Base-by-base conservation (phyloP, 352 stramenopile species). In the Thraustotheca clavata region DNA sequence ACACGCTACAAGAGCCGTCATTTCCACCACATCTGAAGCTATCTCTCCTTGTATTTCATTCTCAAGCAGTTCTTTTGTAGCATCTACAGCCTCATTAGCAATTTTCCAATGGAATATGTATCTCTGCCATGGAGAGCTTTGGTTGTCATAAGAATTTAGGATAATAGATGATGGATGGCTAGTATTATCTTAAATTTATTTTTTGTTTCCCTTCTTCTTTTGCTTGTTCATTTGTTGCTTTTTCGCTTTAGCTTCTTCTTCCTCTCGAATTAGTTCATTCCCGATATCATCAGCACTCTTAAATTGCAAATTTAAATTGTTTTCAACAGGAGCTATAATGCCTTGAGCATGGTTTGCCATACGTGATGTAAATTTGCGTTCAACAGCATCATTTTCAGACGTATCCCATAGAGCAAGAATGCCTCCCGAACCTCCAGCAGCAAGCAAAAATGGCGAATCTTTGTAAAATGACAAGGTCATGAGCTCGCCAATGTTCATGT, bases 401-500 rank as follows among this genome's bases (percentile, higher is more conserved):
- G 84, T 92, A 49, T 97, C 89, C 89, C 89, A 97, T 9, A 97
- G 72, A 33, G 88, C 89, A 20, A 97, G 65, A 27, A 87, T 75
- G 60, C 89, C 88, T 68, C 91, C 92, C 11, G 84, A 91, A 60
- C 92, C 92, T 38, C 85, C 91, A n/a, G 91, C 79, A 5, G 80
- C 90, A 1, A 97, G 74, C 72, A 97, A 79, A 71, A 89, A 96
- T 16, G 88, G 88, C 49, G 80, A 83, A 66, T 96, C 84, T 48
- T 82, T 71, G 74, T 95, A 94, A 66, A 97, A 98, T 20, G 76
- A 77, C 67, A 96, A 76, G n/a, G 84, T 73, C 57, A 97, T 97
- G 26, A 98, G 68, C 69, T 95, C 82, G 22, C 90, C 92, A 70
- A 97, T 85, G 59, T 93, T 92, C 86, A 98, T 95, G 46, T 89